Percentiles rank a stretch among this genome's conserved stretches.
phyloP scores from a whole-genome alignment of 306 rosid species.

The Fagus crenata region DNA sequence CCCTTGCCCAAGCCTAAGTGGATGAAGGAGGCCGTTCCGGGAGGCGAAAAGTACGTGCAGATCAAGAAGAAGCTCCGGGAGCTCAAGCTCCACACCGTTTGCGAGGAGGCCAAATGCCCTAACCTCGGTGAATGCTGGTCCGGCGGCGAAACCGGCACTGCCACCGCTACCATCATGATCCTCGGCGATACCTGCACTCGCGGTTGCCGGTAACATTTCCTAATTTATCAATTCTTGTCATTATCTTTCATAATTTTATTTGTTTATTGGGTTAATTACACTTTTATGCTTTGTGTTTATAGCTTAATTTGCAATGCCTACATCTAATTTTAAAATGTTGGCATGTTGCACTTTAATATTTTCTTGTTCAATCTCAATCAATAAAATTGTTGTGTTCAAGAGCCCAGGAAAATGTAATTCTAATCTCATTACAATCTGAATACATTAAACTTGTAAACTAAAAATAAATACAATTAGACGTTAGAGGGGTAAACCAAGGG shows the following conservation, averaged over 20 bases:
- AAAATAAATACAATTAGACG: too few relatives aligned
- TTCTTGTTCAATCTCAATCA: too few relatives aligned
- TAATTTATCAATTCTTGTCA: not conserved
- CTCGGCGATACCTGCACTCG: conserved; percentile 97
- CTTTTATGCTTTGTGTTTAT: too few relatives aligned
- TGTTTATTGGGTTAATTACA: too few relatives aligned
- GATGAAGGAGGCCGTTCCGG: conserved; percentile 97
- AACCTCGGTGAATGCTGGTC: conserved; percentile 99
- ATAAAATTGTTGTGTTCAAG: too few relatives aligned
- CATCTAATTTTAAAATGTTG: too few relatives aligned
- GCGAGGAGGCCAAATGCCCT: conserved; percentile 95
- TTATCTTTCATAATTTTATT: not conserved
- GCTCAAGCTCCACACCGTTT: conserved; percentile 91
- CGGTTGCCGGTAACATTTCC: conserved; percentile 73
- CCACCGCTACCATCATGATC: conserved; percentile 98
- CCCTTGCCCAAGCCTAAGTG: conserved; percentile 95
- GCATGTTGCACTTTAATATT: too few relatives aligned
- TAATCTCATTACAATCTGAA: too few relatives aligned
- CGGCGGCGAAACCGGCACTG: conserved; percentile 98
- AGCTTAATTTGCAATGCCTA: too few relatives aligned
- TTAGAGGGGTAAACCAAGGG: too few relatives aligned
- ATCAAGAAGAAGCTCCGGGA: conserved; percentile 94
- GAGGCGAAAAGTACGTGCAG: conserved; percentile 93
- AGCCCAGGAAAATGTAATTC: too few relatives aligned
- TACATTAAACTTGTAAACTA: too few relatives aligned